These are phyloP conservation scores for Amylocarpus encephaloides DNA, from an alignment of 2,329 filamentous ascomycete genomes.

Conservation along the genomic window DNA sequence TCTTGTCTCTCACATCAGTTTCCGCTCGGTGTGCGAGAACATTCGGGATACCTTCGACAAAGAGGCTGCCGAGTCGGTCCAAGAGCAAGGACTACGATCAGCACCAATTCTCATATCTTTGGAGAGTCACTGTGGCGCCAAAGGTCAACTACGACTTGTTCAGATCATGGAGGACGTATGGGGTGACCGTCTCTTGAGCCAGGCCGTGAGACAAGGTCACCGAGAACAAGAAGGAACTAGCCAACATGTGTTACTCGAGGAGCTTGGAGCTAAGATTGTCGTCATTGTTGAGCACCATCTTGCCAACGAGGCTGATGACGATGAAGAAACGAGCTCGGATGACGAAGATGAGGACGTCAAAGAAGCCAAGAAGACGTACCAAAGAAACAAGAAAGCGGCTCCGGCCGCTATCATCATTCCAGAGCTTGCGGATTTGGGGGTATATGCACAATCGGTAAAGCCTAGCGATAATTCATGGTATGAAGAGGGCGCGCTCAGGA, in stretches of 20 bases:
- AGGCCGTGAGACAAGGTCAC: constrained; percentile 48
- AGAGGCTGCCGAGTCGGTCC: constrained; percentile 43
- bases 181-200: constrained; percentile 52
- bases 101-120: constrained; percentile 59
- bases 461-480: constrained; percentile 61
- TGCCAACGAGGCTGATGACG: constrained; percentile 43
- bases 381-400: constrained; percentile 40
- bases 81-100: constrained; percentile 35
- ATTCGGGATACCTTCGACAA: constrained; percentile 56
- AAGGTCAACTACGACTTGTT: constrained; percentile 55
- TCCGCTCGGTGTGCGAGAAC: constrained; percentile 58
- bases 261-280: constrained; percentile 56
- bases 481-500: constrained; percentile 39
- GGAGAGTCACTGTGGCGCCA: constrained; percentile 58
- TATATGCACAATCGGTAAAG: constrained; percentile 66
- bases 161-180: constrained; percentile 61
- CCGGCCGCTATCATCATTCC: constrained; percentile 49
- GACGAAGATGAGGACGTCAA: constrained; percentile 40
- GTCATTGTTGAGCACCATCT: constrained; percentile 65
- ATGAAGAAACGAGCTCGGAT: constrained; percentile 36
- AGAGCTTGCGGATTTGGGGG: constrained; percentile 57
- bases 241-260: constrained; percentile 50
- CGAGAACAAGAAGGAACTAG: constrained; percentile 45
- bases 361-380: constrained; percentile 46
- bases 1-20: constrained; percentile 58